Base-by-base conservation (phyloP, 768 basidiomycete species). In the Dendrothele bispora region DNA sequence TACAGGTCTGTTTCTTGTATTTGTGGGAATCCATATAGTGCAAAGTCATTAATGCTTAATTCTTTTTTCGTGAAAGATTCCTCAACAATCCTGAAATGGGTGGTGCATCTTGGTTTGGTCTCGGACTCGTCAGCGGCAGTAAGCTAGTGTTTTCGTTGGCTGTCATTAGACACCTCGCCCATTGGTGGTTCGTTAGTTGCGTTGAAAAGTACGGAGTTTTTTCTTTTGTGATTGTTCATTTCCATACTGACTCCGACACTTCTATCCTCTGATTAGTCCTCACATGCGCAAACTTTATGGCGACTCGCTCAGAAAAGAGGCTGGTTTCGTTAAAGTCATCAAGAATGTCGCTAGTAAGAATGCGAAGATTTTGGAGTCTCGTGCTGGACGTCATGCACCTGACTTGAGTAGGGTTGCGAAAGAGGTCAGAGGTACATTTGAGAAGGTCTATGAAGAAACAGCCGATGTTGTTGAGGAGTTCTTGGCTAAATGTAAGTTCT, bases 221-320 rank as follows among this genome's bases (percentile, higher is more conserved):
- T n/a, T 20, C 18, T 24, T 6, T 43, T 15, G 3, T n/a, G n/a
- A 17, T 40, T 14, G 12, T 39, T 46, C 14, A 15, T 34, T 28
- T n/a, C 46, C 12, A 26, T 15, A n/a, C 15, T 25, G 10, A 21
- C 18, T 30, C n/a, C n/a, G n/a, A n/a, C n/a, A n/a, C n/a, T n/a
- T n/a, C n/a, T n/a, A n/a, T 5, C 14, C 44, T 50, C 12, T n/a
- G 20, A 44, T 34, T 35, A 98, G 95, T 56, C 97, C 97, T n/a
- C 97, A 98, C 68, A 98, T 98, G 97, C 84, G 81, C 52, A 93
- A 91, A 62, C 75, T 98, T 17, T 99, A 99, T 64, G 95, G 97
- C 3, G 84, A 95, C 59, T 84, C 88, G 12, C 72, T 99, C 11
- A 85, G 97, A 53, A 92, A 94, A 67, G 95, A 98, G 49, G 95